phyloP scores from a whole-genome alignment of 495 filamentous ascomycete genomes.

The Elaphomyces granulatus region DNA sequence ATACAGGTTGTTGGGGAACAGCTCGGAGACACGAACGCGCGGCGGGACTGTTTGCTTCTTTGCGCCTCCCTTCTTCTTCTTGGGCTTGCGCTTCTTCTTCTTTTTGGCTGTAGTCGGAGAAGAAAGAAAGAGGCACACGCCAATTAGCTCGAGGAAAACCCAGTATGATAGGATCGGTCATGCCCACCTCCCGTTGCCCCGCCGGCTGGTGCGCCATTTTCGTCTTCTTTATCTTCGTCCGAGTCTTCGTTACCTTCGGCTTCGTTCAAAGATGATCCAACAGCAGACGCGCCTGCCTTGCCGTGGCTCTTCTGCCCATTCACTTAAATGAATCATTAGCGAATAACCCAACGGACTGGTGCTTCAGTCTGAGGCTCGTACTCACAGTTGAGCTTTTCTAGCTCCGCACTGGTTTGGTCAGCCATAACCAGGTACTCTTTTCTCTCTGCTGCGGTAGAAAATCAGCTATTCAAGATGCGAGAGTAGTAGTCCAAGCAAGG shows the following conservation, averaged over 20 bases:
- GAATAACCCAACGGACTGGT: too few relatives aligned
- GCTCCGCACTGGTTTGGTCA: slow-evolving; percentile 36
- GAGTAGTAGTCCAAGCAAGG: neutral
- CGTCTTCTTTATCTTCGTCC: slow-evolving; percentile 46
- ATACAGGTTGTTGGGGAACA: slow-evolving; percentile 63
- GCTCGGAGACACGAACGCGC: slow-evolving; percentile 54
- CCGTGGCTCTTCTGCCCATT: slow-evolving; percentile 37
- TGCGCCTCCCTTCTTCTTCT: slow-evolving; percentile 50
- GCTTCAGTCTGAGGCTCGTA: too few relatives aligned
- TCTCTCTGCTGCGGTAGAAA: neutral
- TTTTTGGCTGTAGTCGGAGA: slow-evolving; percentile 53
- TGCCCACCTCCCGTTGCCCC: slow-evolving; percentile 32
- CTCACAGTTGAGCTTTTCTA: slow-evolving; percentile 39
- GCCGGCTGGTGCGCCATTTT: slow-evolving; percentile 24
- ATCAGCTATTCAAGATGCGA: neutral
- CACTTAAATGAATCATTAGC: slow-evolving; percentile 22
- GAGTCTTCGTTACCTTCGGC: slow-evolving; percentile 50
- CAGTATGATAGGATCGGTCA: neutral
- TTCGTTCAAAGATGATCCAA: too few relatives aligned
- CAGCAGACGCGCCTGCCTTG: slow-evolving; percentile 26
- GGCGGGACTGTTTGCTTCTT: slow-evolving; percentile 67
- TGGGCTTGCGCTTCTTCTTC: slow-evolving; percentile 67
- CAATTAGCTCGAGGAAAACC: neutral
- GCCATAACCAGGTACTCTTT: slow-evolving; percentile 28
- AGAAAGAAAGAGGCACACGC: neutral